phyloP scores from a whole-genome alignment of 495 filamentous ascomycete genomes.

The Neurospora sp. region DNA sequence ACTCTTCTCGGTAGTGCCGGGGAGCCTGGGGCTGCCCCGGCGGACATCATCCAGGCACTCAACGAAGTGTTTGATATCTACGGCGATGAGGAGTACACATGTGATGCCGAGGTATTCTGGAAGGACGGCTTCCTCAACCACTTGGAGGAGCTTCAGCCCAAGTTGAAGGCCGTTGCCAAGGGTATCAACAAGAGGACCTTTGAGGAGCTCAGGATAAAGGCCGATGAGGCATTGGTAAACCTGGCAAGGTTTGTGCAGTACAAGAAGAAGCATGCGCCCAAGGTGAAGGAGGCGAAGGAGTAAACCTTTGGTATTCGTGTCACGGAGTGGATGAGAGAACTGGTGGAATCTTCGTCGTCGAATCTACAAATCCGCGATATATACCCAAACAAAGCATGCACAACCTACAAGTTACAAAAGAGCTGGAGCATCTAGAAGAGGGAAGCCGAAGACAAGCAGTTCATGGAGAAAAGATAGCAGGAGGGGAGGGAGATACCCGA shows the following conservation, averaged over 20 bases:
- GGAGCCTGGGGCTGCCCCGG: conserved; percentile 25
- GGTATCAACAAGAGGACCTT: conserved; percentile 44
- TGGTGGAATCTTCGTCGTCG: neutral
- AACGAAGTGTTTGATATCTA: conserved; percentile 56
- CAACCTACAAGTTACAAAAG: neutral
- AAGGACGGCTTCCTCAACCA: conserved; percentile 47
- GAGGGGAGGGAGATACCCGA: neutral
- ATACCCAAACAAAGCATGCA: neutral
- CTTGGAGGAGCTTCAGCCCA: conserved; percentile 40
- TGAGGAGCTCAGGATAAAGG: conserved; percentile 39
- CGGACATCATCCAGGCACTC: conserved; percentile 45
- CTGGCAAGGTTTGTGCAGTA: conserved; percentile 48
- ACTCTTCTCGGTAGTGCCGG: conserved; percentile 36
- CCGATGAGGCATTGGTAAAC: conserved; percentile 48
- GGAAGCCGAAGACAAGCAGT: neutral
- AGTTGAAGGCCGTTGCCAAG: conserved; percentile 42
- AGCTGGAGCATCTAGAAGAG: neutral
- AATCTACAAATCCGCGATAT: neutral
- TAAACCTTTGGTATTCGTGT: neutral
- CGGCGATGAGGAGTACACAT: conserved; percentile 42
- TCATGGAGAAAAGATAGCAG: neutral
- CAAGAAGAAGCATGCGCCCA: conserved; percentile 41
- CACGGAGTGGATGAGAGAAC: neutral
- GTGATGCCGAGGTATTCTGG: conserved; percentile 51
- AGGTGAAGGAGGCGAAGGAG: neutral